Evolutionary conservation across 805 yeast genomes (phyloP).

Genomic region (Yarrowia sp.): DNA sequence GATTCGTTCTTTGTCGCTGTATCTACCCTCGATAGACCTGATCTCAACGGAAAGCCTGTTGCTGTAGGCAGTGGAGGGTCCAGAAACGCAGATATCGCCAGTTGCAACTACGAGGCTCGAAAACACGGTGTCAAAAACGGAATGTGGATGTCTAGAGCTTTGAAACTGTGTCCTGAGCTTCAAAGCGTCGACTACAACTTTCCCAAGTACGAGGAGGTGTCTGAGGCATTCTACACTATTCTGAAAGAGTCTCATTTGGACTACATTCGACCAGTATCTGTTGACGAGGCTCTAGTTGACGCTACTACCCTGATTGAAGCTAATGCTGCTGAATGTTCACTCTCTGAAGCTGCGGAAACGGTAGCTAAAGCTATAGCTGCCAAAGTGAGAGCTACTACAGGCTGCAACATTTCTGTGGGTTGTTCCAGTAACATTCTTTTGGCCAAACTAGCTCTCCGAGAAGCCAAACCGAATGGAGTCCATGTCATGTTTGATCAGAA

Average conservation of each 20-base stretch:
- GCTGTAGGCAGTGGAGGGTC: slow-evolving; percentile 57
- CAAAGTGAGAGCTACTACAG: slow-evolving; percentile 55
- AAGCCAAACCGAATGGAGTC: slow-evolving; percentile 84
- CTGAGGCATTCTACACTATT: slow-evolving; percentile 68
- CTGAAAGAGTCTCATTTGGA: slow-evolving; percentile 56
- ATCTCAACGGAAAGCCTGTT: slow-evolving; percentile 65
- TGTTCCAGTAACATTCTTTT: slow-evolving; percentile 73
- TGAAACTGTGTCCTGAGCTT: slow-evolving; percentile 68
- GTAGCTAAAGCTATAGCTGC: slow-evolving; percentile 52
- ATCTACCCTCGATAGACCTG: slow-evolving; percentile 65
- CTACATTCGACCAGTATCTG: slow-evolving; percentile 77
- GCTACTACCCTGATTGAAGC: slow-evolving; percentile 52
- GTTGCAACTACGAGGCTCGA: slow-evolving; percentile 90
- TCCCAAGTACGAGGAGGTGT: slow-evolving; percentile 68
- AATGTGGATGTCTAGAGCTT: slow-evolving; percentile 83
- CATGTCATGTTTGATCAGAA: slow-evolving; percentile 49
- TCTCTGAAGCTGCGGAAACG: slow-evolving; percentile 44
- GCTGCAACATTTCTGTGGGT: slow-evolving; percentile 81
- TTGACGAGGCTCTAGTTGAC: slow-evolving; percentile 90
- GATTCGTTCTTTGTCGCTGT: slow-evolving; percentile 95
- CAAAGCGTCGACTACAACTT: slow-evolving; percentile 75
- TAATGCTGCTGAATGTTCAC: background rate
- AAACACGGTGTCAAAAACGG: slow-evolving; percentile 82
- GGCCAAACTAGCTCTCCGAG: slow-evolving; percentile 74
- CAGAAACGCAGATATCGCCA: slow-evolving; percentile 76